Conservation (phyloP, 306 rosid genomes). For the Fragaria nilgerrensis region DNA sequence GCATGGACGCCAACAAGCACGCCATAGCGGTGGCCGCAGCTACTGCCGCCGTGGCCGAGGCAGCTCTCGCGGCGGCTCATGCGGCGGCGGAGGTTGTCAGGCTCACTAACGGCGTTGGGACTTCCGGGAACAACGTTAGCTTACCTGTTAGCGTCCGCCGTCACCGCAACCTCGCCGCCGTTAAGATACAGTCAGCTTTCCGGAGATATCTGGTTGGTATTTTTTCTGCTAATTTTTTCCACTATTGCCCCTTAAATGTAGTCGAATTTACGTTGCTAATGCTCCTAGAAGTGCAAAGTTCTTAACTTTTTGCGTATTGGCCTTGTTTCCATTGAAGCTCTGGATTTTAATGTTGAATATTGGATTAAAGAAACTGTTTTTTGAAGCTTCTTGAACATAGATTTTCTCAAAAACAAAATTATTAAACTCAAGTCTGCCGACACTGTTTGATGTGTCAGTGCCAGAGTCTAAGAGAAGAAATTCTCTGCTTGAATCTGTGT, state of each 20-base stretch:
- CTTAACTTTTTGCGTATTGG: neutral
- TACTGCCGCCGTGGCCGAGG: slow-evolving; percentile 90
- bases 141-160: slow-evolving; percentile 15
- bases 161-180: slow-evolving; percentile 41
- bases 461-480: slow-evolving; percentile 6
- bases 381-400: slow-evolving; percentile 1
- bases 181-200: slow-evolving; percentile 74
- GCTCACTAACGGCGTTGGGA: slow-evolving; percentile 41
- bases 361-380: neutral
- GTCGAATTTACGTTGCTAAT: neutral
- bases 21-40: slow-evolving; percentile 95
- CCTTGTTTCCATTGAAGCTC: neutral
- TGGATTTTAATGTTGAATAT: slow-evolving; percentile 1
- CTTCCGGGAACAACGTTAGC: neutral
- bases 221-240: neutral
- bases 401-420: neutral
- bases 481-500: slow-evolving; percentile 6
- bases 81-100: slow-evolving; percentile 92
- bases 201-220: slow-evolving; percentile 72
- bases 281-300: neutral
- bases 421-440: slow-evolving; percentile 22
- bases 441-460: slow-evolving; percentile 21
- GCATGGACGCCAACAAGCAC: slow-evolving; percentile 64
- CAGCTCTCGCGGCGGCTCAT: slow-evolving; percentile 88
- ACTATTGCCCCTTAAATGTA: neutral